Conservation (phyloP, 441 rosid genomes). For the Adansonia grandidieri region DNA sequence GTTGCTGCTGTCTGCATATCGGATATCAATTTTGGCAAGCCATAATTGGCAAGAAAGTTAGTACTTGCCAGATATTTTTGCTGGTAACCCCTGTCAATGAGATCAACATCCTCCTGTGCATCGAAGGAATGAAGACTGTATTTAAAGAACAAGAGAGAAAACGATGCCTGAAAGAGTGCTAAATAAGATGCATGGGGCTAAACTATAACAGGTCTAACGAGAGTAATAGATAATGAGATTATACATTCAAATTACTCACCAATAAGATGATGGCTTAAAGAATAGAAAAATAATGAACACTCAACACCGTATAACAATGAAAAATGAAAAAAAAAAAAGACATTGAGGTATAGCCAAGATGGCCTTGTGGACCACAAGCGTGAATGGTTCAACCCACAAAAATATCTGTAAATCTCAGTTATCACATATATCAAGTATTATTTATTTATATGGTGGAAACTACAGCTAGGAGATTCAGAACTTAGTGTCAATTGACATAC, state of each 20-base stretch:
- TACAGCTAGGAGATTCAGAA: neutral
- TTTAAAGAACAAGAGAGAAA: slow-evolving; percentile 26
- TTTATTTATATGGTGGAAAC: neutral
- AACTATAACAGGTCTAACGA: neutral
- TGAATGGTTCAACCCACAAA: neutral
- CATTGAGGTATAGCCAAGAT: neutral
- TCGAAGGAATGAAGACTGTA: slow-evolving; percentile 23
- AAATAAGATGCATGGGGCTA: slow-evolving; percentile 8
- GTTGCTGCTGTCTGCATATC: slow-evolving; percentile 61
- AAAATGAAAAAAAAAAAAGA: neutral
- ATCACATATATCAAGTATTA: neutral
- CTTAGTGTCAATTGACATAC: neutral
- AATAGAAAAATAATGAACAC: neutral
- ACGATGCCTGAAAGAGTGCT: neutral
- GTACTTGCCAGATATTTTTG: slow-evolving; percentile 77
- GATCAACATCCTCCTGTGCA: slow-evolving; percentile 68
- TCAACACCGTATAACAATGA: neutral
- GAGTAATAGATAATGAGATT: neutral
- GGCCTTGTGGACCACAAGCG: neutral
- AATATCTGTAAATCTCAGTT: neutral
- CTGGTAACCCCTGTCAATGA: slow-evolving; percentile 71
- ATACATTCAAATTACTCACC: neutral
- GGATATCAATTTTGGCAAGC: slow-evolving; percentile 58
- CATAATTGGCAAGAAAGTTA: slow-evolving; percentile 73
- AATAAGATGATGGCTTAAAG: neutral